phyloP scores from a whole-genome alignment of 2,329 filamentous ascomycete species.

The Raffaelea arxii region DNA sequence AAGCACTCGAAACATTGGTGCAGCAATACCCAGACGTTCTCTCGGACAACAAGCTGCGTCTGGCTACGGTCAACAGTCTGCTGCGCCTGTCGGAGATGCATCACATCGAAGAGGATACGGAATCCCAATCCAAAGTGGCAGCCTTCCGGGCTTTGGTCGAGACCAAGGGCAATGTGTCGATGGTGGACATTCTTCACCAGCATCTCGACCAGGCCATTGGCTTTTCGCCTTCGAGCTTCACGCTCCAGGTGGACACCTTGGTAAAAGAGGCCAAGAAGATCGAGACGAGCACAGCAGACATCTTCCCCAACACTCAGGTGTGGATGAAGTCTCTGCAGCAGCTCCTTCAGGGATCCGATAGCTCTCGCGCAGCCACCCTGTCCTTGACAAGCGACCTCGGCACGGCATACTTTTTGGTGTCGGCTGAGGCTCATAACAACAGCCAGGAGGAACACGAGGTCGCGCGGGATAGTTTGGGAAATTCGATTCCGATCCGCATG shows the following conservation, averaged over 20 bases:
- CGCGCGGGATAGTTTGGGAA: conserved; percentile 55
- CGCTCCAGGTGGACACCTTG: conserved; percentile 40
- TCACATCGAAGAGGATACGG: conserved; percentile 22
- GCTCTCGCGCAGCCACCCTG: conserved; percentile 53
- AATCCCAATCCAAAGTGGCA: conserved; percentile 31
- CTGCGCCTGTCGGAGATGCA: conserved; percentile 46
- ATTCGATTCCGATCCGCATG: conserved; percentile 66
- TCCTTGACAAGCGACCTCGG: conserved; percentile 65
- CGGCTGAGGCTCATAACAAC: conserved; percentile 3
- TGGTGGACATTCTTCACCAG: conserved; percentile 42
- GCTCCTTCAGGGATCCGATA: conserved; percentile 41
- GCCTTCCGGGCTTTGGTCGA: conserved; percentile 37
- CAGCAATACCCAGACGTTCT: conserved; percentile 36
- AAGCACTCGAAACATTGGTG: too few species aligned
- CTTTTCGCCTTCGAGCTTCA: neutral
- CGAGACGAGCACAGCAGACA: conserved; percentile 26
- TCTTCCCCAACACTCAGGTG: conserved; percentile 53
- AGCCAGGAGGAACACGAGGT: conserved; percentile 12
- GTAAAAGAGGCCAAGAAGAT: conserved; percentile 36
- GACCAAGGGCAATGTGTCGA: conserved; percentile 29
- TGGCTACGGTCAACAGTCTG: conserved; percentile 41
- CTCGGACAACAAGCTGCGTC: conserved; percentile 33
- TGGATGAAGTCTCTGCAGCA: conserved; percentile 57
- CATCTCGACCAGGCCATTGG: conserved; percentile 40
- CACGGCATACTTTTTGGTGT: conserved; percentile 55